Base-by-base conservation (phyloP, 441 rosid genomes). In the Melastoma candidum region DNA sequence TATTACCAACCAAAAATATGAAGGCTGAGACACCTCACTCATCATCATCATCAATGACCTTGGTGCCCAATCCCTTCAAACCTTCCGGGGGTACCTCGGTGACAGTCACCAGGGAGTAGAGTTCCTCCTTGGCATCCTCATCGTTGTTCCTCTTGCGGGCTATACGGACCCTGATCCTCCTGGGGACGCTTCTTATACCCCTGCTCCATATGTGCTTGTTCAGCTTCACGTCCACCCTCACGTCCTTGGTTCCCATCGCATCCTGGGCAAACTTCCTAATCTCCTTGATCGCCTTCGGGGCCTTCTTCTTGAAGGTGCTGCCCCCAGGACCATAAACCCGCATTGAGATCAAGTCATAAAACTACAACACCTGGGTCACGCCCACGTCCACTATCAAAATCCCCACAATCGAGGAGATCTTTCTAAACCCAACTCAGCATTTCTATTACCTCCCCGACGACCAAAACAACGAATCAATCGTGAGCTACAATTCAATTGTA, bases 291-390 rank as follows among this genome's bases (percentile, higher is more conserved):
- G 98, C 98, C 46, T 82, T 90, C 1, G 98, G 96, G 44, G 96
- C 98, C 69, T 85, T 90, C 95, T 90, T 87, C 82, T 90, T 90
- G 82, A 85, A 90, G 9, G 98, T 85, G 74, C 96, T 87, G 81
- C 63, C 55, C 54, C 59, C 48, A 25, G 7, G 44, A 55, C 12
- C 27, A 32, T 4, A 32, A 32, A 32, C 8, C 7, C 6, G 7
- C 8, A 32, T 32, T 4, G 8, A 32, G 41, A 32, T 32, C 5
- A 32, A 6, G 8, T 32, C 41, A 32, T 4, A 32, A 6, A 32
- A 32, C 41, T 32, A 32, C 6, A 32, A 32, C 22, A 17, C 22
- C 22, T 17, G 22, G 22, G 22, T 17, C 22, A 17, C 22, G 22
- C 22, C 41, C 5, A 1, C 41, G 8, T 3, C 41, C 1, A 32